Conservation (phyloP, 2,329 filamentous ascomycete species). For the Elsinoe batatas region DNA sequence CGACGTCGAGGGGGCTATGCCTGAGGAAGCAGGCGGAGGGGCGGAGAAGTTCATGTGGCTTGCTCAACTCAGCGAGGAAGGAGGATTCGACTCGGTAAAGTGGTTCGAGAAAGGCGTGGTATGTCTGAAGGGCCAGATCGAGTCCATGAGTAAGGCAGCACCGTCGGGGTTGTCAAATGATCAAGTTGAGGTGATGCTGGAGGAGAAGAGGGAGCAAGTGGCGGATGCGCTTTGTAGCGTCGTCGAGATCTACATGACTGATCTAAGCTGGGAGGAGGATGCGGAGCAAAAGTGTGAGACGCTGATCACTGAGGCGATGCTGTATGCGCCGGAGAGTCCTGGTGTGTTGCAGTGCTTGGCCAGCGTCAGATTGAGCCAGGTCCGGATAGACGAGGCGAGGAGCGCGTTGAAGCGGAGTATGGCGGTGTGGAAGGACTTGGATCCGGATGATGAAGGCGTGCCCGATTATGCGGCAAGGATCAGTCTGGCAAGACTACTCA, state of each 20-base stretch:
- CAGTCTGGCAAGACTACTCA: constrained; percentile 70
- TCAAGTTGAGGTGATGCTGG: constrained; percentile 31
- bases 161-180: constrained; percentile 23
- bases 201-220: constrained; percentile 71
- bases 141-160: constrained; percentile 45
- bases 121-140: constrained; percentile 62
- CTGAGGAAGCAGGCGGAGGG: constrained; percentile 66
- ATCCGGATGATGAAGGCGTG: constrained; percentile 59
- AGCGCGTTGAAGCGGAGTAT: constrained; percentile 71
- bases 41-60: constrained; percentile 93
- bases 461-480: constrained; percentile 83
- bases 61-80: constrained; percentile 69
- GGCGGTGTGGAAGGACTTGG: constrained; percentile 70
- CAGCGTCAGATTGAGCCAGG: constrained; percentile 85
- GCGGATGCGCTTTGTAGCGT: constrained; percentile 90
- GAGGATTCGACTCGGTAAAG: constrained; percentile 48
- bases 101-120: constrained; percentile 60
- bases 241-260: constrained; percentile 97
- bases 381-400: constrained; percentile 65
- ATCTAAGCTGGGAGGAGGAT: constrained; percentile 82
- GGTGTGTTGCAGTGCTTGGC: constrained; percentile 95
- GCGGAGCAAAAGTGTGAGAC: constrained; percentile 81
- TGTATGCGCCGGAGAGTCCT: constrained; percentile 68
- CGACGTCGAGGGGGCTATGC: constrained; percentile 63
- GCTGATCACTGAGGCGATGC: constrained; percentile 79